These are phyloP conservation scores for Thuja plicata DNA, from an alignment of 83 land plant species.

Conservation along the genomic window DNA sequence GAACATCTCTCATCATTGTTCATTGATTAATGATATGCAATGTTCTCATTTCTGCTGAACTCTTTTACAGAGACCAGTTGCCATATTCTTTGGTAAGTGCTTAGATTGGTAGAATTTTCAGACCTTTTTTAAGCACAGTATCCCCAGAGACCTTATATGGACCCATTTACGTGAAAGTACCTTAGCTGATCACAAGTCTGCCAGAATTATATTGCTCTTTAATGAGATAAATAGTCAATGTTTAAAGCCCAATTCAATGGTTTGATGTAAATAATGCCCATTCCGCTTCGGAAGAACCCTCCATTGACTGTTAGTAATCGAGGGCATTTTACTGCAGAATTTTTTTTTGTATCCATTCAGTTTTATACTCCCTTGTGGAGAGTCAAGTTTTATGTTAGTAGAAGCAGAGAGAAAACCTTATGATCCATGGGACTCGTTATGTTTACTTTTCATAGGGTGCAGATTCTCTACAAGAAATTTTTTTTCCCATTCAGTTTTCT, in stretches of 20 bases:
- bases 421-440: not conserved
- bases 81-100: not conserved
- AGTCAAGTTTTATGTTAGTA: not conserved
- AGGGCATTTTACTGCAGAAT: not conserved
- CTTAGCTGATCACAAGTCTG: not conserved
- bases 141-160: not conserved
- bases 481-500: not conserved
- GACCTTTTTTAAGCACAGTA: not conserved
- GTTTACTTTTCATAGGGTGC: not conserved
- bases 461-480: too few species aligned
- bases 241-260: not conserved
- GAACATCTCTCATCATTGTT: not conserved
- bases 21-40: not conserved
- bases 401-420: not conserved
- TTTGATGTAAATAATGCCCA: not conserved
- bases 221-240: not conserved
- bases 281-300: not conserved
- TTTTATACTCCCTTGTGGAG: not conserved
- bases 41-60: not conserved
- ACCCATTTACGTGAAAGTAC: not conserved
- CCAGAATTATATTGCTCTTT: not conserved
- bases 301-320: not conserved
- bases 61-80: not conserved
- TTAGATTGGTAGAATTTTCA: not conserved
- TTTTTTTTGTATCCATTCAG: not conserved